These are phyloP conservation scores for Malus hybrid DNA, from an alignment of 331 rosid species.

Conservation along the genomic window DNA sequence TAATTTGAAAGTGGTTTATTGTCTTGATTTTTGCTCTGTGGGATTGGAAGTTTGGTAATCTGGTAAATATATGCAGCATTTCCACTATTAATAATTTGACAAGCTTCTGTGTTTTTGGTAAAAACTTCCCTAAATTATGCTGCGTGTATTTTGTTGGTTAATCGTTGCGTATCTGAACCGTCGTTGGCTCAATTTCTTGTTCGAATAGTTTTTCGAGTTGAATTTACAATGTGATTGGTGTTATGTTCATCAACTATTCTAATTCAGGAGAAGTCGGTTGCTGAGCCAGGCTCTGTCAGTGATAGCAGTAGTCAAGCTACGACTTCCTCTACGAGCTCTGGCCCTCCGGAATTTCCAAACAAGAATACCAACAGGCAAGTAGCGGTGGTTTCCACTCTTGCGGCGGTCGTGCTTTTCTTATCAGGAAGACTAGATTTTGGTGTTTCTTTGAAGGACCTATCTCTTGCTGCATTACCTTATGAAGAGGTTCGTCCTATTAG, in stretches of 20 bases:
- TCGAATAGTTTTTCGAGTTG: neutral
- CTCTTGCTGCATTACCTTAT: constrained; percentile 79
- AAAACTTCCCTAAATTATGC: neutral
- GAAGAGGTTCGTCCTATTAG: constrained; percentile 47
- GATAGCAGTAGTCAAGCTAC: constrained; percentile 22
- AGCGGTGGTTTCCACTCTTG: constrained; percentile 60
- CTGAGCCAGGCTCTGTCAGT: constrained; percentile 32
- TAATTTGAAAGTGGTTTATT: neutral
- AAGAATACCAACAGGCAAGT: constrained; percentile 51
- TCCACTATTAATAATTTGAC: too few relatives aligned
- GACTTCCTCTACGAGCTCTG: constrained; percentile 28
- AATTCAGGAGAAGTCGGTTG: constrained; percentile 32
- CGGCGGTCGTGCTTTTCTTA: constrained; percentile 67
- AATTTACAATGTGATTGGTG: neutral
- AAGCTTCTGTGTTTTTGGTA: too few relatives aligned
- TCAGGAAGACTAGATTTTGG: constrained; percentile 75
- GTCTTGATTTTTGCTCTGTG: too few relatives aligned
- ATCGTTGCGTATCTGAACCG: neutral
- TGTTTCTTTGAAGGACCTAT: constrained; percentile 81
- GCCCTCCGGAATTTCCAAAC: constrained; percentile 51
- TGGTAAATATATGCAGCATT: too few relatives aligned
- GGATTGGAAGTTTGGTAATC: too few relatives aligned
- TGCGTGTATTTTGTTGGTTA: neutral
- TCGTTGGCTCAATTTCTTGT: neutral
- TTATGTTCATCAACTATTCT: neutral